Evolutionary conservation across 371 early-diverging fungal species (phyloP).

Genomic region (Saksenaea oblongispora): DNA sequence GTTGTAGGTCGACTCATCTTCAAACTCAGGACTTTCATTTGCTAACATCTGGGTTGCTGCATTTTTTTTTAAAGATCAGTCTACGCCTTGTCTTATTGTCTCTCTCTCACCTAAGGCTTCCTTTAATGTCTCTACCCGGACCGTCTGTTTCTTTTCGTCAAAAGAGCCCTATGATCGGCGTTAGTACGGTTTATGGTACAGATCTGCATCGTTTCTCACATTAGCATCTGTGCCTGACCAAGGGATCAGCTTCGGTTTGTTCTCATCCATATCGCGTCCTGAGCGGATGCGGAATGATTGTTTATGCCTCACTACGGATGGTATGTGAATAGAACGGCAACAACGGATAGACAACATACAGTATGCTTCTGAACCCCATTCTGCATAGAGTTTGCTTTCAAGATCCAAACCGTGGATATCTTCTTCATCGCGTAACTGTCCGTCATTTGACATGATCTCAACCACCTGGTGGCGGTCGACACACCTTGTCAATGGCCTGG

Average conservation of each 20-base stretch:
- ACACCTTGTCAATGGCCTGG: slow-evolving; percentile 22
- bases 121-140: slow-evolving; percentile 16
- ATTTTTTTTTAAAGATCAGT: no score
- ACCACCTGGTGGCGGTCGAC: slow-evolving; percentile 41
- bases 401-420: slow-evolving; percentile 45
- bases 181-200: neutral
- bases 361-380: slow-evolving; percentile 44
- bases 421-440: slow-evolving; percentile 42
- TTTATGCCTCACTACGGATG: slow-evolving; percentile 12
- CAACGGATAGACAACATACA: slow-evolving; percentile 13
- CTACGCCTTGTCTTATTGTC: no score
- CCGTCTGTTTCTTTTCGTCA: slow-evolving; percentile 1
- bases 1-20: neutral
- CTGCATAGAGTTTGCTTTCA: slow-evolving; percentile 45
- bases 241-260: slow-evolving; percentile 18
- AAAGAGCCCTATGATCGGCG: neutral
- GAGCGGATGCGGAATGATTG: slow-evolving; percentile 9
- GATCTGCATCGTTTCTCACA: neutral
- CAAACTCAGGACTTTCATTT: neutral
- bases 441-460: slow-evolving; percentile 42
- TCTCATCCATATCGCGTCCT: slow-evolving; percentile 1
- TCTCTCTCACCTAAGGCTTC: slow-evolving; percentile 15
- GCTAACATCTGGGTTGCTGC: neutral
- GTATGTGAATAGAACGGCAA: neutral
- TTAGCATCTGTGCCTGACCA: neutral